These are phyloP conservation scores for Penicillium argentinense DNA, from an alignment of 495 filamentous ascomycete species.

Conservation along the genomic window DNA sequence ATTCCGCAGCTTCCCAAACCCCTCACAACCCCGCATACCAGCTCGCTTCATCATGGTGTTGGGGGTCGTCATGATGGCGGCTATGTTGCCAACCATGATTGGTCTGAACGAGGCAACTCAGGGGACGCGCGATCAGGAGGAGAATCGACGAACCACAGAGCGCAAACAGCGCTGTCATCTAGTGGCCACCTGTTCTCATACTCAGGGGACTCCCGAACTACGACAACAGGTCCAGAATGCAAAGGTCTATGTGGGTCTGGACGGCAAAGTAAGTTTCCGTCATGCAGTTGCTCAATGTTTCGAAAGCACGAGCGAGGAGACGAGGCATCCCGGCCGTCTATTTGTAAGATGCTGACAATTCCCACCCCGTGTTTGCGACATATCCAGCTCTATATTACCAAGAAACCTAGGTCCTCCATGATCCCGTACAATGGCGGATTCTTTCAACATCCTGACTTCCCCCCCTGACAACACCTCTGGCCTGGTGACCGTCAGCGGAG, in stretches of 20 bases:
- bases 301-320: background rate
- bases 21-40: background rate
- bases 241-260: constrained; percentile 26
- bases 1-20: background rate
- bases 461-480: constrained; percentile 23
- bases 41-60: constrained; percentile 29
- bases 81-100: constrained; percentile 33
- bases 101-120: constrained; percentile 29
- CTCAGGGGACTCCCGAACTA: constrained; percentile 16
- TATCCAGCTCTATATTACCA: constrained; percentile 29
- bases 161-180: constrained; percentile 26
- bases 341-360: background rate
- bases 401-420: constrained; percentile 20
- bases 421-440: constrained; percentile 28
- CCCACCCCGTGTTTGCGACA: background rate
- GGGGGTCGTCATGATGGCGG: constrained; percentile 29
- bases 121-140: constrained; percentile 22
- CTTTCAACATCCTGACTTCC: constrained; percentile 25
- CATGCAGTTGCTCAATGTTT: constrained; percentile 7
- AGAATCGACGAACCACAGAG: constrained; percentile 14
- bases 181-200: constrained; percentile 20
- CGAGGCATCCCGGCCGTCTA: no score
- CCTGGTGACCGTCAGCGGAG: constrained; percentile 26
- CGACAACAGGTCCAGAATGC: constrained; percentile 30
- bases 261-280: constrained; percentile 23